Conservation (phyloP, 164 flowering plant species). For the Annona cherimola region DNA sequence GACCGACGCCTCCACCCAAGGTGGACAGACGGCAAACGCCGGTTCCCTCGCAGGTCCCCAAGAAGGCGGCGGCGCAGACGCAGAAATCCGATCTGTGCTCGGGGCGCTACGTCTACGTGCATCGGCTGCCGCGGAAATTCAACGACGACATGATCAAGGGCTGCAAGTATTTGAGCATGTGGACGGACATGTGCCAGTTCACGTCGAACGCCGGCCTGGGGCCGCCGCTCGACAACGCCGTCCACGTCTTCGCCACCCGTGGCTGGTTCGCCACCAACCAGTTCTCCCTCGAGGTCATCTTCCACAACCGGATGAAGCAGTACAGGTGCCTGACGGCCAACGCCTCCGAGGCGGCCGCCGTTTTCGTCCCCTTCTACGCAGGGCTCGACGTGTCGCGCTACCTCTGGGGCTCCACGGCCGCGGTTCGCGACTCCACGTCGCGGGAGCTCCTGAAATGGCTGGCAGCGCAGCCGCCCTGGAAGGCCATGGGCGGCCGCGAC, state of each 20-base stretch:
- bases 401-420: conserved; percentile 36
- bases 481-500: conserved; percentile 46
- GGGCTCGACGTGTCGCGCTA: conserved; percentile 57
- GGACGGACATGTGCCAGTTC: conserved; percentile 61
- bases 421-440: conserved; percentile 35
- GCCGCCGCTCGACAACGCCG: conserved; percentile 29
- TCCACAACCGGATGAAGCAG: conserved; percentile 63
- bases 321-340: conserved; percentile 57
- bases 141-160: conserved; percentile 49
- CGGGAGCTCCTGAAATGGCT: conserved; percentile 44
- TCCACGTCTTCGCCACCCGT: conserved; percentile 30
- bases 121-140: conserved; percentile 45
- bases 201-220: conserved; percentile 53
- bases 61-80: background rate
- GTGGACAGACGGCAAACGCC: background rate
- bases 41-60: background rate
- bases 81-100: conserved; percentile 30
- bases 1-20: background rate
- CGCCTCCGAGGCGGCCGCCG: conserved; percentile 54
- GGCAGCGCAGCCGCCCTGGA: conserved; percentile 48
- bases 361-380: conserved; percentile 65
- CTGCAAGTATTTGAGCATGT: conserved; percentile 37
- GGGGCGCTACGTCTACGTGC: conserved; percentile 55
- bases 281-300: conserved; percentile 59
- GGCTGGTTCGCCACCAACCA: conserved; percentile 75